Conservation (phyloP, 371 early-diverging fungal species). For the Haplosporangium sp. region DNA sequence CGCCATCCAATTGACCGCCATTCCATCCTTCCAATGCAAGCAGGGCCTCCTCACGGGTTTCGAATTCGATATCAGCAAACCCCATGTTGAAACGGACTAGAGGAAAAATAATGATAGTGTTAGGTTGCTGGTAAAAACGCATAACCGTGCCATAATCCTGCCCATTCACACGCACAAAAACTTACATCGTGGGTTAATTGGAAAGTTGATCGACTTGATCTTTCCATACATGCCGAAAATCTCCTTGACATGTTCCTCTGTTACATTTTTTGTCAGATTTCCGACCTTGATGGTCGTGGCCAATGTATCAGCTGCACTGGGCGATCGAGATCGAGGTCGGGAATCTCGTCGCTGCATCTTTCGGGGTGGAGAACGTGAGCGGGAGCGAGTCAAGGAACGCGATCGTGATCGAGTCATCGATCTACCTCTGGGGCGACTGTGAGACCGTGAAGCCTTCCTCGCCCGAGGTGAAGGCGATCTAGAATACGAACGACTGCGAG, state of each 20-base stretch:
- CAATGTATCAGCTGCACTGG: conserved; percentile 5
- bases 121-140: neutral
- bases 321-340: conserved; percentile 17
- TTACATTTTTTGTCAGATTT: conserved; percentile 60
- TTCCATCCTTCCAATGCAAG: conserved; percentile 68
- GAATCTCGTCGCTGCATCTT: conserved; percentile 20
- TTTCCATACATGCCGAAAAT: conserved; percentile 79
- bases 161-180: neutral
- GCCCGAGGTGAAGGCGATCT: conserved; percentile 32
- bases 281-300: conserved; percentile 41
- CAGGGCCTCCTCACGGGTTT: conserved; percentile 63
- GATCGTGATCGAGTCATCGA: conserved; percentile 33
- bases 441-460: conserved; percentile 22
- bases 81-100: conserved; percentile 65
- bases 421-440: conserved; percentile 32
- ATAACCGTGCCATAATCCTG: neutral
- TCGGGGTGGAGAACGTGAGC: conserved; percentile 23
- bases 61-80: conserved; percentile 67
- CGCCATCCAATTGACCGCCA: conserved; percentile 69
- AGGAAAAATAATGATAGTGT: neutral
- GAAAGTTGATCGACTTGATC: conserved; percentile 76
- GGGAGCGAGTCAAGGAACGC: conserved; percentile 28
- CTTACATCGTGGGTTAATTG: conserved; percentile 65
- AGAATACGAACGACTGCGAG: conserved; percentile 45
- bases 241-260: conserved; percentile 72